Evolutionary conservation across 2,329 filamentous ascomycete species (phyloP).

Genomic region (Pseudogymnoascus verrucosus): DNA sequence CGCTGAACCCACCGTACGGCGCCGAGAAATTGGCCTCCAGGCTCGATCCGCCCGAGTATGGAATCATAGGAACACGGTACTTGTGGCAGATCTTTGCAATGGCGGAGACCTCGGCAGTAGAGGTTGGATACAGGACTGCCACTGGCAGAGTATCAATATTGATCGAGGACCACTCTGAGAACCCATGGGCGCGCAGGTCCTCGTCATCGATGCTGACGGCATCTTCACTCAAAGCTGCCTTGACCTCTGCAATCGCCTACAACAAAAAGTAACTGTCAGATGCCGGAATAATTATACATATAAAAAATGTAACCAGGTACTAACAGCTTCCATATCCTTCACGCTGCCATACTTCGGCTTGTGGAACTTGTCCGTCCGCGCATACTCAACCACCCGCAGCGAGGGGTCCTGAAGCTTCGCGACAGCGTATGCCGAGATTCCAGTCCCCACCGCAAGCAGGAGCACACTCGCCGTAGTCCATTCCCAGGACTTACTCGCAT

Average conservation of each 20-base stretch:
- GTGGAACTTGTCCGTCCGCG: slow-evolving; percentile 22
- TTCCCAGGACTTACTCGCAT: slow-evolving; percentile 10
- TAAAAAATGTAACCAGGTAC: slow-evolving; percentile 13
- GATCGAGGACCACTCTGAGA: slow-evolving; percentile 57
- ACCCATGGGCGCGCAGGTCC: slow-evolving; percentile 54
- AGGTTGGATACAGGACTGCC: slow-evolving; percentile 55
- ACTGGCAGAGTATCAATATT: slow-evolving; percentile 54
- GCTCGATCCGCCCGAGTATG: slow-evolving; percentile 78
- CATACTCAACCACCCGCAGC: slow-evolving; percentile 19
- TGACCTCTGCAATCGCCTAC: slow-evolving; percentile 50
- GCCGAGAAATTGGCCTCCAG: slow-evolving; percentile 87
- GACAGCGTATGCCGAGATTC: slow-evolving; percentile 15
- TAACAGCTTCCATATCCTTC: slow-evolving; percentile 42
- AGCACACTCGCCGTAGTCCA: slow-evolving; percentile 22
- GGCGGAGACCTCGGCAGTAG: slow-evolving; percentile 50
- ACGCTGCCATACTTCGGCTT: slow-evolving; percentile 38
- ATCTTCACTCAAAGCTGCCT: slow-evolving; percentile 42
- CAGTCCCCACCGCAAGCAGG: slow-evolving; percentile 19
- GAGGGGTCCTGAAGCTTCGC: slow-evolving; percentile 12
- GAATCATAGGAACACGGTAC: slow-evolving; percentile 72
- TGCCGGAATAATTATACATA: background rate
- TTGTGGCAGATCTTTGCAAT: slow-evolving; percentile 66
- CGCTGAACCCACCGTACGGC: slow-evolving; percentile 76
- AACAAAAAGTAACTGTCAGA: background rate
- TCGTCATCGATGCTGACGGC: slow-evolving; percentile 56